A percentile compares a stretch with the other conserved stretches of the same genome.
These are phyloP conservation scores for Aureobasidium pullulans DNA, from an alignment of 2,329 filamentous ascomycete species.

Conservation along the genomic window DNA sequence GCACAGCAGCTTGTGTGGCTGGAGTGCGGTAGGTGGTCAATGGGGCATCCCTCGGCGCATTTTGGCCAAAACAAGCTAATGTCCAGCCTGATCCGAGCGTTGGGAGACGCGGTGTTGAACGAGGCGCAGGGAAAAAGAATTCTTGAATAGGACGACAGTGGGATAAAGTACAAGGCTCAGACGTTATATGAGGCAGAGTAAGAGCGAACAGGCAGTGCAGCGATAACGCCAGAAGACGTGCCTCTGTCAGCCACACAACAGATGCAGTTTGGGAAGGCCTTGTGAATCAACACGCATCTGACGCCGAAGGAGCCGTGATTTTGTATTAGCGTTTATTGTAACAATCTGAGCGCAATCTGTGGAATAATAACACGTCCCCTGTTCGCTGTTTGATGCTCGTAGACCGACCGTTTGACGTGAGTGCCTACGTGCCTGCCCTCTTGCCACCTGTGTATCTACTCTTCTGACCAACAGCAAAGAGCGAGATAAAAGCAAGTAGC, in stretches of 20 bases:
- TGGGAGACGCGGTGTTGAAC: neutral
- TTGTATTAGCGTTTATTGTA: neutral
- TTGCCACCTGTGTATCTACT: neutral
- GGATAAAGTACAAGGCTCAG: neutral
- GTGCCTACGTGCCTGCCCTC: neutral
- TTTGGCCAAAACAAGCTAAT: conserved; percentile 9
- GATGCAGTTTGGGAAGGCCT: neutral
- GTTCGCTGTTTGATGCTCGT: neutral
- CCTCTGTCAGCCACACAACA: neutral
- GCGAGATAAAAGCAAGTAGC: neutral
- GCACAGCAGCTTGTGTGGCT: neutral
- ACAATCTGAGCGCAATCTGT: conserved; percentile 7
- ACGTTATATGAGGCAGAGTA: neutral
- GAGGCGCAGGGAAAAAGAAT: neutral
- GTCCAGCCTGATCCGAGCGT: conserved; percentile 6
- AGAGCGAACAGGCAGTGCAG: neutral
- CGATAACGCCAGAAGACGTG: neutral
- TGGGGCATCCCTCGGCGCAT: neutral
- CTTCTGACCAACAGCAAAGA: neutral
- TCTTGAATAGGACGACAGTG: too few relatives aligned
- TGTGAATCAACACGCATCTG: neutral
- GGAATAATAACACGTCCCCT: conserved; percentile 4
- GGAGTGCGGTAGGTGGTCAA: neutral
- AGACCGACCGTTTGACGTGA: neutral
- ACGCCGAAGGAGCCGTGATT: neutral